phyloP scores from a whole-genome alignment of 1,139 yeast genomes.

The Maudiozyma humilis region DNA sequence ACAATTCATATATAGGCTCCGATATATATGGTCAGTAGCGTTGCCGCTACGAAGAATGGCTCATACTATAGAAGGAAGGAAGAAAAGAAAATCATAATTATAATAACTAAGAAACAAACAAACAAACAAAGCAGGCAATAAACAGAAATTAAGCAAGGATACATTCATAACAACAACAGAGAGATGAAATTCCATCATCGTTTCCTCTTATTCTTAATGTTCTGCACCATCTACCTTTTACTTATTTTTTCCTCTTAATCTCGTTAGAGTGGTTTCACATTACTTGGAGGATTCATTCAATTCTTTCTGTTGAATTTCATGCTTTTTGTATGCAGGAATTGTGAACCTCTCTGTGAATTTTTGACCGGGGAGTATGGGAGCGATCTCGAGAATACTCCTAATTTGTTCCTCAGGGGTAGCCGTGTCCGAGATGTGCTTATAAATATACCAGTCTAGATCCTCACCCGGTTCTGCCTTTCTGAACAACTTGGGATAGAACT shows the following conservation, averaged over 20 bases:
- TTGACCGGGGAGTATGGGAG: constrained; percentile 77
- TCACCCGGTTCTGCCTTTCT: constrained; percentile 37
- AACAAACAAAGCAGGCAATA: too few species aligned
- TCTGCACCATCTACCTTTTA: too few species aligned
- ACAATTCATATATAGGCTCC: too few species aligned
- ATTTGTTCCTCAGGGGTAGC: constrained; percentile 44
- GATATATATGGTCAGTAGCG: too few species aligned
- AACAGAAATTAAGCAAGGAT: too few species aligned
- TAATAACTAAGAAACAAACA: too few species aligned
- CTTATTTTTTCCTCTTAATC: not conserved
- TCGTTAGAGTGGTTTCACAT: not conserved
- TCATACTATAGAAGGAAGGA: too few species aligned
- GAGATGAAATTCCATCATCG: too few species aligned
- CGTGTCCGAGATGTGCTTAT: constrained; percentile 46
- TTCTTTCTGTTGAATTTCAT: constrained; percentile 23
- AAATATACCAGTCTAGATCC: constrained; percentile 54
- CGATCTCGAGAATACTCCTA: constrained; percentile 50
- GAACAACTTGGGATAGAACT: constrained; percentile 75
- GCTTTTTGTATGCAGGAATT: constrained; percentile 59
- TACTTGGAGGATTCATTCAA: not conserved
- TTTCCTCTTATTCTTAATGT: too few species aligned
- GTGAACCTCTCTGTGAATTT: constrained; percentile 52
- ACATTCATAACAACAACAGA: too few species aligned
- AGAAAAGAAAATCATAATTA: too few species aligned
- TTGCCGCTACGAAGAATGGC: too few species aligned